These are phyloP conservation scores for Septoria petroselini DNA, from an alignment of 2,329 filamentous ascomycete genomes.

Conservation along the genomic window DNA sequence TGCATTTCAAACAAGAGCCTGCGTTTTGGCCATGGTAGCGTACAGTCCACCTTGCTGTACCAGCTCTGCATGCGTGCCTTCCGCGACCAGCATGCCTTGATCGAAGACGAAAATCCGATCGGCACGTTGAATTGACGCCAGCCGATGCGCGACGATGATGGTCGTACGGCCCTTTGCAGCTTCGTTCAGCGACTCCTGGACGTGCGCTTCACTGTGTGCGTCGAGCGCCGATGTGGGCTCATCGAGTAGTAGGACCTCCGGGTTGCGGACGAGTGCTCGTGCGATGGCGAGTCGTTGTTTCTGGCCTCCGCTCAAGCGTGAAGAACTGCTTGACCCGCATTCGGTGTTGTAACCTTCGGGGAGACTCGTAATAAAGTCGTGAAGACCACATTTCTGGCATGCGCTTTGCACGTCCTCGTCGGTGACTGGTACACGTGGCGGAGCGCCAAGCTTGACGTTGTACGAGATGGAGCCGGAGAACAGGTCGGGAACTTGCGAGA, in stretches of 20 bases:
- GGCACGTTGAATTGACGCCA: conserved; percentile 74
- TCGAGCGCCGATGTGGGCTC: conserved; percentile 50
- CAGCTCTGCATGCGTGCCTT: conserved; percentile 60
- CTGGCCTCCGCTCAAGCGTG: conserved; percentile 46
- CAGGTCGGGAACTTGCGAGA: conserved; percentile 47
- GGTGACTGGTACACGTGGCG: conserved; percentile 27
- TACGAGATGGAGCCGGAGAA: conserved; percentile 46
- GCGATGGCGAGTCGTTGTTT: conserved; percentile 48
- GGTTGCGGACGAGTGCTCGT: conserved; percentile 47
- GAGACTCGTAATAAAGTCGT: conserved; percentile 48
- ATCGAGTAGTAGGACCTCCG: conserved; percentile 47
- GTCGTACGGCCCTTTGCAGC: conserved; percentile 55
- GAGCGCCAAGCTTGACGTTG: conserved; percentile 44
- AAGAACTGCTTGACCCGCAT: conserved; percentile 42
- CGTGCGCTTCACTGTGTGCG: conserved; percentile 44
- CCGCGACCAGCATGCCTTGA: conserved; percentile 59
- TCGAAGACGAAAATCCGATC: conserved; percentile 79
- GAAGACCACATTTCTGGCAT: conserved; percentile 45
- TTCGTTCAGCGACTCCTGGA: conserved; percentile 43
- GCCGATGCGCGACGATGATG: conserved; percentile 72
- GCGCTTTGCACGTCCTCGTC: conserved; percentile 37
- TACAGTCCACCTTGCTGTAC: conserved; percentile 48
- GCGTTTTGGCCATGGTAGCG: conserved; percentile 39
- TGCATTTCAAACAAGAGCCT: conserved; percentile 32
- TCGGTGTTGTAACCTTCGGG: conserved; percentile 49